Percentiles rank a stretch among this genome's conserved stretches.
Evolutionary conservation across 176 grass and related monocot species (phyloP).

Genomic region (Bromus sterilis): DNA sequence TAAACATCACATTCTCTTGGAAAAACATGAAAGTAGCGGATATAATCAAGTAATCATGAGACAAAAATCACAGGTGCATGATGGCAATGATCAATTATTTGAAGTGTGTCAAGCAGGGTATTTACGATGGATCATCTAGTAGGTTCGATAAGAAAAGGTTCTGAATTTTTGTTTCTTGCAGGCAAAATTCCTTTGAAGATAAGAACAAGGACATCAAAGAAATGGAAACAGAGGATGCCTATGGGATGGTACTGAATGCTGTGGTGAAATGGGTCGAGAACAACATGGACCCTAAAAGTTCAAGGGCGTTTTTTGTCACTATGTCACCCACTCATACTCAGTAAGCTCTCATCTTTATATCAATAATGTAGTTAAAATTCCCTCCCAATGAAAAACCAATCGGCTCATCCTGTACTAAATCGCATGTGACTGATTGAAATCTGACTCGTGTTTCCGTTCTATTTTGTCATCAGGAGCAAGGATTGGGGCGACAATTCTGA

Average conservation of each 20-base stretch:
- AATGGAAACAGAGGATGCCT: slow-evolving; percentile 81
- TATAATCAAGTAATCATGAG: not conserved
- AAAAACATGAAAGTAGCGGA: not conserved
- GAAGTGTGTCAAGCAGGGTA: not conserved
- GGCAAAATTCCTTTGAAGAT: slow-evolving; percentile 57
- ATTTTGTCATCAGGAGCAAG: slow-evolving; percentile 45
- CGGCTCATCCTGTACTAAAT: not conserved
- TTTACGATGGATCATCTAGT: not conserved
- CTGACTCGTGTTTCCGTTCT: not conserved
- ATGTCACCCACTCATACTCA: slow-evolving; percentile 89
- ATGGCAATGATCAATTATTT: not conserved
- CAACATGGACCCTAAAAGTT: slow-evolving; percentile 60
- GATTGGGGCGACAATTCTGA: slow-evolving; percentile 77
- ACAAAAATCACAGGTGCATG: not conserved
- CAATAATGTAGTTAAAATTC: not conserved
- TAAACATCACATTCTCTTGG: not conserved
- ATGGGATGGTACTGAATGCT: slow-evolving; percentile 63
- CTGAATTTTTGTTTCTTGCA: slow-evolving; percentile 10
- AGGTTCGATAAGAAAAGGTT: not conserved
- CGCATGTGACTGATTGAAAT: not conserved
- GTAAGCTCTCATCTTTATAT: slow-evolving; percentile 23
- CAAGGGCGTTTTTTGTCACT: slow-evolving; percentile 69
- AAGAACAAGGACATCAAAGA: slow-evolving; percentile 59
- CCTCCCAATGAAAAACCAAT: not conserved
- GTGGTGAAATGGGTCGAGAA: slow-evolving; percentile 77